These are phyloP conservation scores for Erythrophleum ivorense DNA, from an alignment of 331 rosid species.

Conservation along the genomic window DNA sequence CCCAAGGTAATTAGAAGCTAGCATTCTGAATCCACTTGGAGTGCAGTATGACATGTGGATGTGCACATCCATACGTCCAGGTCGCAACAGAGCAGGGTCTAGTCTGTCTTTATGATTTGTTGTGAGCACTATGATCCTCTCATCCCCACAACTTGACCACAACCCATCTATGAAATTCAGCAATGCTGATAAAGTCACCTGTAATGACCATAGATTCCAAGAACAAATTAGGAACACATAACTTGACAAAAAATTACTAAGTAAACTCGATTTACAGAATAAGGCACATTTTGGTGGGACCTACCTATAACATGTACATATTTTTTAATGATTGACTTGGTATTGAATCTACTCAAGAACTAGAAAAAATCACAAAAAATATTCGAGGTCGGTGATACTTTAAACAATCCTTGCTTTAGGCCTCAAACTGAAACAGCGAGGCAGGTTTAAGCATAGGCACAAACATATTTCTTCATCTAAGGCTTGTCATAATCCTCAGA, in stretches of 20 bases:
- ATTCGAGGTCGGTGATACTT: too few species aligned
- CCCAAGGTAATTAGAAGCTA: slow-evolving; percentile 40
- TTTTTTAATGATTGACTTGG: neutral
- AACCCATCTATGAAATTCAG: slow-evolving; percentile 44
- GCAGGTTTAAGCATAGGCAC: too few species aligned
- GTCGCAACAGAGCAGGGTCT: slow-evolving; percentile 43
- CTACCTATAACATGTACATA: neutral
- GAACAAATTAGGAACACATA: neutral
- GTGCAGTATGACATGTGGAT: slow-evolving; percentile 43
- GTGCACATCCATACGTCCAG: slow-evolving; percentile 47
- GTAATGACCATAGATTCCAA: neutral
- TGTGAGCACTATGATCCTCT: slow-evolving; percentile 42
- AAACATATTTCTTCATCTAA: too few species aligned
- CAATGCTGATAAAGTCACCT: slow-evolving; percentile 44
- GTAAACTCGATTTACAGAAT: neutral
- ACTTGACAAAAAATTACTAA: too few species aligned
- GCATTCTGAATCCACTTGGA: slow-evolving; percentile 34
- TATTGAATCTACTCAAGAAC: neutral
- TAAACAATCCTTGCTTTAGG: too few species aligned
- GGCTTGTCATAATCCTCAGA: too few species aligned
- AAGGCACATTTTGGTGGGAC: neutral
- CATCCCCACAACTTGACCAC: slow-evolving; percentile 48
- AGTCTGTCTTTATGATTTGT: slow-evolving; percentile 40
- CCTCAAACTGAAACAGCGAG: too few species aligned
- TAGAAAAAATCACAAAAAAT: too few species aligned